Evolutionary conservation across 495 filamentous ascomycete genomes (phyloP), one percentile per base, ranked within the genome.

Genomic region (Amphirosellinia nigrospora): DNA sequence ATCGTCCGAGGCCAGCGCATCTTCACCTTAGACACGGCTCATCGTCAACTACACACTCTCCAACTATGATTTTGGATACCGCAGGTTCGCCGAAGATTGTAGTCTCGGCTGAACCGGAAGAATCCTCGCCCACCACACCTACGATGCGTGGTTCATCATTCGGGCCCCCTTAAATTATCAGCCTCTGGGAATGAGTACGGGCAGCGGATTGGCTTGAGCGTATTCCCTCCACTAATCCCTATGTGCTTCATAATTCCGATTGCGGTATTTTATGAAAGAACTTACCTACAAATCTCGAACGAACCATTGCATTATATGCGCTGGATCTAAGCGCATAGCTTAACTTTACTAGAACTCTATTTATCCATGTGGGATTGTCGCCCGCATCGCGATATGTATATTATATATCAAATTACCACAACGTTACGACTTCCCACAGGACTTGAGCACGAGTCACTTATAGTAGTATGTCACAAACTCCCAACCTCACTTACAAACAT

Each of bases 51-150:
- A 26, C 48, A 2, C 19, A 15, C 32, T 56, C 50, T 68, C 58
- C 38, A 23, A 62, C 16, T 11, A 39, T 52, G 39, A 23, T 58
- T 48, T 38, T 56, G 36, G 60, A 61, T 23, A 38, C 38, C n/a
- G 10, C 48, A 32, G 62, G 69, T 41, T 67, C 71, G 50, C 68
- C 71, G 26, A 64, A 64, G 26, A 74, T 68, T 60, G 34, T 72
- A 4, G 36, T 70, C 38, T 72, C 71, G 6, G 46, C 67, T 9
- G 73, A 73, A 48, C 69, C 61, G 8, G 68, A 75, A 52, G 41
- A 68, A 19, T 23, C 64, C 10, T 58, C 55, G 10, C 53, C 66
- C 19, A 30, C 28, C 50, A 45, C 45, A 45, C 45, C 48, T 28
- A 64, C 48, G 11, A 23, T 23, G 39, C 32, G 15, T 13, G 28